Percentiles rank a stretch among this genome's conserved stretches.
These are phyloP conservation scores for Lanmaoa pseudosensibilis DNA, from an alignment of 768 basidiomycete genomes.

Conservation along the genomic window DNA sequence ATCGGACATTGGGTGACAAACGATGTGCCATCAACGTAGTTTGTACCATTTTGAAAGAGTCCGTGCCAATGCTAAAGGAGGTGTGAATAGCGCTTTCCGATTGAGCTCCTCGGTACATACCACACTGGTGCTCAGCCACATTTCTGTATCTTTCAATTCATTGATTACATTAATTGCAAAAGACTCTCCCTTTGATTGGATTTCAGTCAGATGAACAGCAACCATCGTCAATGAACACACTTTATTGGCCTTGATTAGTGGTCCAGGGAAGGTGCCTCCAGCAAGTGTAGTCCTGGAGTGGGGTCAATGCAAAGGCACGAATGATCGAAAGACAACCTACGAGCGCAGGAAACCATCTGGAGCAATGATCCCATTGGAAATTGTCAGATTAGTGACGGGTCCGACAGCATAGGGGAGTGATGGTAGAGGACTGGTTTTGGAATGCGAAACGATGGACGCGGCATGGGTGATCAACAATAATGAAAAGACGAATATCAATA, in stretches of 20 bases:
- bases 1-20: constrained; percentile 39
- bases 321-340: constrained; percentile 27
- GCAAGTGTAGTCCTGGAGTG: constrained; percentile 31
- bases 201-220: neutral
- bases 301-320: neutral
- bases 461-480: constrained; percentile 9
- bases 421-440: neutral
- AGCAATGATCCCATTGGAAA: constrained; percentile 41
- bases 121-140: constrained; percentile 53
- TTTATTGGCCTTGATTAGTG: constrained; percentile 42
- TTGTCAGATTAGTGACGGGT: constrained; percentile 31
- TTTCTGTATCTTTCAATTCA: constrained; percentile 43
- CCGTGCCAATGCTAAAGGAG: constrained; percentile 55
- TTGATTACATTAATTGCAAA: constrained; percentile 49
- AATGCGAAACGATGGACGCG: constrained; percentile 21
- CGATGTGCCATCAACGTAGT: constrained; percentile 45
- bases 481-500: constrained; percentile 2
- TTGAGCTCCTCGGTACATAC: constrained; percentile 9
- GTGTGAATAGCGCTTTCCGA: neutral
- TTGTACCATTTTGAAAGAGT: constrained; percentile 44
- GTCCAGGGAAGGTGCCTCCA: constrained; percentile 48
- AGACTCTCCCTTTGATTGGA: constrained; percentile 35
- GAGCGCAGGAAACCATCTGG: constrained; percentile 52
- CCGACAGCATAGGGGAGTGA: constrained; percentile 8
- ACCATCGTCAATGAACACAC: neutral